Conservation (phyloP, 2,329 filamentous ascomycete species). For the Ophiocordyceps camponoti-rufipedis region DNA sequence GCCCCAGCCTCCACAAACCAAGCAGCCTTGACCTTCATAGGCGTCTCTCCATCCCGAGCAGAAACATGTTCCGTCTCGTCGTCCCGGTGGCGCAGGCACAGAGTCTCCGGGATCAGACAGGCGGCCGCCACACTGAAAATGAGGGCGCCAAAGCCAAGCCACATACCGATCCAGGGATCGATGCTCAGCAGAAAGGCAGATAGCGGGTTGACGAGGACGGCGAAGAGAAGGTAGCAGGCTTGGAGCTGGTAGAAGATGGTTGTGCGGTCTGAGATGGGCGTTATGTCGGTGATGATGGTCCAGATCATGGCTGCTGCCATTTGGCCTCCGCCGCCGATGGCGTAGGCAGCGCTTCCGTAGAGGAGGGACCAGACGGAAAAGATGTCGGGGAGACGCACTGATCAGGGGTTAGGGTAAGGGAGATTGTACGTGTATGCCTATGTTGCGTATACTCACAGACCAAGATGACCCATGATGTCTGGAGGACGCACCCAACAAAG, state of each 20-base stretch:
- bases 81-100: constrained; percentile 11
- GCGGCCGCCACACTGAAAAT: constrained; percentile 11
- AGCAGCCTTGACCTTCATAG: background rate
- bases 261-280: constrained; percentile 18
- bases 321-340: constrained; percentile 22
- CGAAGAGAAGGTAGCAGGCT: constrained; percentile 18
- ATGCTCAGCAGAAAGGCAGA: constrained; percentile 20
- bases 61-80: background rate
- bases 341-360: constrained; percentile 13
- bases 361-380: constrained; percentile 22
- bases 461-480: constrained; percentile 11
- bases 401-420: background rate
- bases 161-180: constrained; percentile 21
- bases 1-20: constrained; percentile 7
- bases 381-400: constrained; percentile 17
- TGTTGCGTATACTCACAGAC: constrained; percentile 10
- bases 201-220: constrained; percentile 20
- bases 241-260: constrained; percentile 21
- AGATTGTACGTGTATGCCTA: background rate
- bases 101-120: constrained; percentile 23
- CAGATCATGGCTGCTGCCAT: constrained; percentile 24
- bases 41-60: background rate
- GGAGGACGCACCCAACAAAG: constrained; percentile 12
- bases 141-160: constrained; percentile 14
- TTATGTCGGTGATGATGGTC: constrained; percentile 25